phyloP scores from a whole-genome alignment of 2,329 filamentous ascomycete species.

The Fusarium sp. region DNA sequence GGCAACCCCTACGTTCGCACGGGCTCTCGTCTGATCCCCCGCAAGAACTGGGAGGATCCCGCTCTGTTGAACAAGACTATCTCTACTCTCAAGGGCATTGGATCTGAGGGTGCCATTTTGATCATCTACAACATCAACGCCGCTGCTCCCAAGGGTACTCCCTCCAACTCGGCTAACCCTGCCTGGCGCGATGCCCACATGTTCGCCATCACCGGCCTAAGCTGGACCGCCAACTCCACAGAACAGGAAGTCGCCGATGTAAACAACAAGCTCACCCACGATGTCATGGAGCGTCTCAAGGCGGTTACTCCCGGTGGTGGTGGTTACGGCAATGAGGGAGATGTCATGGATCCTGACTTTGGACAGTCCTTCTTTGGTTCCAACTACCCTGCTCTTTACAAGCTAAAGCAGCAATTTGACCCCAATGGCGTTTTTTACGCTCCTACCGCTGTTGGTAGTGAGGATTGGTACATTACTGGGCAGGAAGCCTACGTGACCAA shows the following conservation, averaged over 20 bases:
- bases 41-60: conserved; percentile 33
- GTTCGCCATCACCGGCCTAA: conserved; percentile 47
- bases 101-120: conserved; percentile 17
- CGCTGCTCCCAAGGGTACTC: conserved; percentile 33
- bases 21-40: conserved; percentile 46
- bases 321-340: conserved; percentile 48
- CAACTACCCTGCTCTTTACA: conserved; percentile 49
- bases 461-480: conserved; percentile 47
- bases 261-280: conserved; percentile 41
- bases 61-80: conserved; percentile 28
- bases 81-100: conserved; percentile 16
- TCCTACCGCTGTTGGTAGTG: conserved; percentile 52
- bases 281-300: conserved; percentile 37
- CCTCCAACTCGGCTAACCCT: conserved; percentile 54
- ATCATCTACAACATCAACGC: conserved; percentile 38
- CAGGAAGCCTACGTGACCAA: conserved; percentile 28
- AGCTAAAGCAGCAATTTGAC: conserved; percentile 51
- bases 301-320: conserved; percentile 41
- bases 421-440: conserved; percentile 52
- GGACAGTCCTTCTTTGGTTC: conserved; percentile 52
- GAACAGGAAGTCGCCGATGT: conserved; percentile 35
- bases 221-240: conserved; percentile 34
- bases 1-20: conserved; percentile 40
- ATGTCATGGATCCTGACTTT: conserved; percentile 52
- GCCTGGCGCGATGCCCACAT: conserved; percentile 54